Conservation (phyloP, 768 basidiomycete species). For the Amanita pseudoporphyria region DNA sequence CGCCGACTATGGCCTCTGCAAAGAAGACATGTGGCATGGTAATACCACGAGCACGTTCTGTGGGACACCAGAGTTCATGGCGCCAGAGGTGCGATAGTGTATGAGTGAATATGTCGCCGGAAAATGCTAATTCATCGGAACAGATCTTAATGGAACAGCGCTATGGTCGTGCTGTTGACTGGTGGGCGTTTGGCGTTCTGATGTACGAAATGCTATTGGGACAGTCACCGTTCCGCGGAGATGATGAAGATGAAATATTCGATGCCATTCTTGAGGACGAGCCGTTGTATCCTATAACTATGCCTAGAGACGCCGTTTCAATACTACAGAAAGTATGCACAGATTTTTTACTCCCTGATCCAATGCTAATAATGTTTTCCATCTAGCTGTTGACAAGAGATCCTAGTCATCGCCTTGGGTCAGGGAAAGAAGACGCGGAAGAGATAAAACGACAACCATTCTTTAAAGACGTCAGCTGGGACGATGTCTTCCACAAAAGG, state of each 20-base stretch:
- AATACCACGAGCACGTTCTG: conserved; percentile 98
- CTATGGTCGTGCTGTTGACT: conserved; percentile 97
- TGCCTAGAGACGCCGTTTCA: conserved; percentile 95
- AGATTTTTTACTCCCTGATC: neutral
- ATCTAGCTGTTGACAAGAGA: conserved; percentile 84
- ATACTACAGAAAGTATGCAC: conserved; percentile 78
- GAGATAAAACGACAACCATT: conserved; percentile 97
- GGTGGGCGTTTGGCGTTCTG: conserved; percentile 99
- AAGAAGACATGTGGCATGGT: conserved; percentile 98
- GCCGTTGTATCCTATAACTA: conserved; percentile 96
- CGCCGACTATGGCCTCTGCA: conserved; percentile 98
- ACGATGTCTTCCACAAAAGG: conserved; percentile 95
- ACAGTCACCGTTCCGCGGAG: conserved; percentile 98
- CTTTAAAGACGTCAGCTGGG: conserved; percentile 97
- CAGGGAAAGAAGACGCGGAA: conserved; percentile 86
- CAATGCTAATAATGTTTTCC: neutral
- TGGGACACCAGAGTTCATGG: conserved; percentile 99
- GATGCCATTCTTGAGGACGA: conserved; percentile 99
- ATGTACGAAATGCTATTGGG: conserved; percentile 99
- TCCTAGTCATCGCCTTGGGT: conserved; percentile 82
- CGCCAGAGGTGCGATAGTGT: conserved; percentile 72
- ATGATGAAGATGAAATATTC: conserved; percentile 99
- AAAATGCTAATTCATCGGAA: conserved; percentile 4
- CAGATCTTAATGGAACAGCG: conserved; percentile 99
- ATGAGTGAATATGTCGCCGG: neutral